Evolutionary conservation across 2,329 filamentous ascomycete genomes (phyloP), one percentile per base, ranked within the genome.

Genomic region (Cadophora luteo-olivacea): DNA sequence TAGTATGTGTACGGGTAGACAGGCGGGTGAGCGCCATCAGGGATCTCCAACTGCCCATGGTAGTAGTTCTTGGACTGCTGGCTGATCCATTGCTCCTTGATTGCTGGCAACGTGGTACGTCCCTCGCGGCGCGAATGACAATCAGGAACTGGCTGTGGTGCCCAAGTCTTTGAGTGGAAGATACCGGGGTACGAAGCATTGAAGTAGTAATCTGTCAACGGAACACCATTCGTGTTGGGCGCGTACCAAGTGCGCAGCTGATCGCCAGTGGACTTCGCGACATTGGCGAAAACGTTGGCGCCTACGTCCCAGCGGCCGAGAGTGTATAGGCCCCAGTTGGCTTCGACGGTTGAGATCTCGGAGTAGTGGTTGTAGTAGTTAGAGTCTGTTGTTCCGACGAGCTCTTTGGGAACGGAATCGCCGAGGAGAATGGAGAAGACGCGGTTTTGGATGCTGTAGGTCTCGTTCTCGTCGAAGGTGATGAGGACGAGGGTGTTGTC

Each of bases 391-490:
- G 91, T 93, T 66, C 91, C 91, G 52, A 88, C 81, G 0, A 91
- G 84, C n/a, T 85, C 64, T 4, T 82, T 64, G 12, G 91, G 91
- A 1, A 97, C 80, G n/a, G 89, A 90, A 68, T 92, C 92, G 19
- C 92, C 93, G 3, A 96, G 81, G 0, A 96, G 85, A 72, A 96
- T 84, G 70, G 83, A 87, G 69, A 92, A 86, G 64, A 96, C 85
- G 51, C 84, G 84, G 84, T 96, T 96, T 73, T 86, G 85, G 32
- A 83, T 80, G 6, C 83, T 79, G 80, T 94, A 93, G 11, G 86
- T 88, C 74, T 90, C 87, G 78, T 89, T 92, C 81, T 96, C 93
- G 72, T 96, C 93, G 75, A 93, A 96, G 11, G 89, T 94, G 69
- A 96, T 79, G 5, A 95, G 82, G 11, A 96, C 85, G 0, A 96